These are phyloP conservation scores for Mycena galericulata DNA, from an alignment of 768 basidiomycete species.

Conservation along the genomic window DNA sequence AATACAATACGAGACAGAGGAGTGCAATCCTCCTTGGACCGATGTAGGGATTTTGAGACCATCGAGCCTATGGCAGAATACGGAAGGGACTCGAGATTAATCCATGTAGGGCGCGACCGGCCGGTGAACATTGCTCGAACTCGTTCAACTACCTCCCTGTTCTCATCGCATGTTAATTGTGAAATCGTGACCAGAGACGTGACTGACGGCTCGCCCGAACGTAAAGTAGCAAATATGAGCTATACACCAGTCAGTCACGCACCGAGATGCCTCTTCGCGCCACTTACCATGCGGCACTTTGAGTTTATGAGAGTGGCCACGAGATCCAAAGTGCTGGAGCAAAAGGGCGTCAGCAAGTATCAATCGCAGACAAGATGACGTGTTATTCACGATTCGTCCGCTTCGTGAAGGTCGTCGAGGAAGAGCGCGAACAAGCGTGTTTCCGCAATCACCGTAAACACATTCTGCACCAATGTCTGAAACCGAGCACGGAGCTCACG, in stretches of 20 bases:
- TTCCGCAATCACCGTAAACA: conserved; percentile 76
- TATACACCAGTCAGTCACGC: conserved; percentile 39
- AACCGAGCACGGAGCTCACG: conserved; percentile 76
- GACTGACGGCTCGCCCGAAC: conserved; percentile 67
- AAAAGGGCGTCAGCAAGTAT: conserved; percentile 11
- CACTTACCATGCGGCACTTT: conserved; percentile 70
- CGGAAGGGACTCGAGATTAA: conserved; percentile 69
- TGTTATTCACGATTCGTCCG: conserved; percentile 69
- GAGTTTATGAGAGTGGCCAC: conserved; percentile 74
- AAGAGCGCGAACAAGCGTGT: conserved; percentile 78
- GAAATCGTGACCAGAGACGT: background rate
- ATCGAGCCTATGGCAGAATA: conserved; percentile 68
- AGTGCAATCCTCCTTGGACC: conserved; percentile 65
- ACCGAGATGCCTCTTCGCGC: background rate
- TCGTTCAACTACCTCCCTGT: conserved; percentile 60
- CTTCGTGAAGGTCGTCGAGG: conserved; percentile 81
- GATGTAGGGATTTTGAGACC: conserved; percentile 74
- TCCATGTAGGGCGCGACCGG: conserved; percentile 73
- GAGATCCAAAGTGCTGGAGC: conserved; percentile 71
- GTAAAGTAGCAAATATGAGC: conserved; percentile 74
- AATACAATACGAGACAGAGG: conserved; percentile 68
- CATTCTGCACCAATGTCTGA: conserved; percentile 76
- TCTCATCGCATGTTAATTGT: conserved; percentile 2
- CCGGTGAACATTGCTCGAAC: conserved; percentile 69
- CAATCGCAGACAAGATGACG: background rate